Percentiles rank a stretch among this genome's conserved stretches.
Conservation (phyloP, 768 basidiomycete genomes). For the Pleurotus giganteus region DNA sequence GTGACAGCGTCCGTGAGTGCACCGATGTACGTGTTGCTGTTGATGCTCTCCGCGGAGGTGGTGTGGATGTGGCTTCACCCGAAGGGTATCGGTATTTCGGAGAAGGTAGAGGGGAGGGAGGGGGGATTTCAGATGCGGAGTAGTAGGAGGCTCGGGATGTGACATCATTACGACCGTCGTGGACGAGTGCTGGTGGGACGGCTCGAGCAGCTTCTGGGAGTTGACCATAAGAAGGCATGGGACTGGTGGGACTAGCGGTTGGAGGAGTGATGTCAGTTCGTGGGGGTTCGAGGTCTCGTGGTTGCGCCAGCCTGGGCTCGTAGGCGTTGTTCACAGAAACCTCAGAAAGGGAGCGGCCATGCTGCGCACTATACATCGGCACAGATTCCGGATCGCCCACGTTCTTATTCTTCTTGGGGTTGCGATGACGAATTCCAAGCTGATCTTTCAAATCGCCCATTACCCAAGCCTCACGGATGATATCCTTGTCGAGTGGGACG, state of each 20-base stretch:
- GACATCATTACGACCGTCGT: neutral
- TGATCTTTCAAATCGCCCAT: slow-evolving; percentile 78
- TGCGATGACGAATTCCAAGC: slow-evolving; percentile 68
- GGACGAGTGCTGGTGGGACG: neutral
- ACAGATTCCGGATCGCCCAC: slow-evolving; percentile 44
- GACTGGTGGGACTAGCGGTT: slow-evolving; percentile 13
- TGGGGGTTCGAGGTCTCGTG: slow-evolving; percentile 37
- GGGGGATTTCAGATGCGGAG: slow-evolving; percentile 63
- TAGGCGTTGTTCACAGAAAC: slow-evolving; percentile 40
- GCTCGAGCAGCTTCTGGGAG: slow-evolving; percentile 12
- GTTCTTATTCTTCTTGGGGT: slow-evolving; percentile 41
- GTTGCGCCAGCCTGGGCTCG: slow-evolving; percentile 40
- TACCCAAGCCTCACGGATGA: slow-evolving; percentile 92
- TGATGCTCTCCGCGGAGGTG: slow-evolving; percentile 39
- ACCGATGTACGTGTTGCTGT: slow-evolving; percentile 27
- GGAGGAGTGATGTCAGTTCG: slow-evolving; percentile 47
- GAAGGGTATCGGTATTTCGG: slow-evolving; percentile 44
- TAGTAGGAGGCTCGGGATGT: slow-evolving; percentile 52
- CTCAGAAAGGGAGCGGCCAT: slow-evolving; percentile 66
- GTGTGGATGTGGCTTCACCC: slow-evolving; percentile 44
- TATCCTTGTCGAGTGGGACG: slow-evolving; percentile 80
- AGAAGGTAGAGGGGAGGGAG: slow-evolving; percentile 58
- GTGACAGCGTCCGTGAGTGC: slow-evolving; percentile 16
- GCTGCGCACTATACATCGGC: slow-evolving; percentile 69
- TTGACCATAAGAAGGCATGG: slow-evolving; percentile 12